A percentile compares a stretch with the other conserved stretches of the same genome.
These are phyloP conservation scores for Fusarium ramigenum DNA, from an alignment of 2,329 filamentous ascomycete species.

Conservation along the genomic window DNA sequence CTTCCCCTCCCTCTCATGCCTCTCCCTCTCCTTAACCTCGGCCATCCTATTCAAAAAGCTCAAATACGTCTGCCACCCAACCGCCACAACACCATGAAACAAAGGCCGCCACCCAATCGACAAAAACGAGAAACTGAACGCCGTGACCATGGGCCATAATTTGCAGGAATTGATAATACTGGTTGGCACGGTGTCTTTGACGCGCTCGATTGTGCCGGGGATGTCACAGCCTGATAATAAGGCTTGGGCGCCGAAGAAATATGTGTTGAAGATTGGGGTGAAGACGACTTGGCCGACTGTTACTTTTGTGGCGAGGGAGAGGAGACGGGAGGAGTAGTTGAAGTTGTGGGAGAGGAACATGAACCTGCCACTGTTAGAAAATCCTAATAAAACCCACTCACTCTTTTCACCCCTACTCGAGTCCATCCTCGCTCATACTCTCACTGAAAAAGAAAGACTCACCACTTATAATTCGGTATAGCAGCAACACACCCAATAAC, in stretches of 20 bases:
- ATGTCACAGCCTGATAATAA: conserved; percentile 74
- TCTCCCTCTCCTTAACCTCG: conserved; percentile 53
- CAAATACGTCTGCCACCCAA: conserved; percentile 94
- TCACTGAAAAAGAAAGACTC: conserved; percentile 46
- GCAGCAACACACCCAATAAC: conserved; percentile 76
- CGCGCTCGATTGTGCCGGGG: conserved; percentile 72
- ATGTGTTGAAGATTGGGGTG: conserved; percentile 83
- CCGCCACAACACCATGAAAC: conserved; percentile 80
- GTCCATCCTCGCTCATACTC: not conserved
- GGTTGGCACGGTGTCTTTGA: conserved; percentile 78
- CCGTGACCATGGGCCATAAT: conserved; percentile 88
- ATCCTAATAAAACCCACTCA: too few species aligned
- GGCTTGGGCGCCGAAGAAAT: conserved; percentile 85
- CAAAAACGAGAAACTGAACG: conserved; percentile 87
- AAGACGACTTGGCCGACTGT: conserved; percentile 81
- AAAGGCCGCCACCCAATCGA: conserved; percentile 81
- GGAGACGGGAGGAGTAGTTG: conserved; percentile 79
- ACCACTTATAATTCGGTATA: conserved; percentile 87
- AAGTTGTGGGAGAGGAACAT: conserved; percentile 82
- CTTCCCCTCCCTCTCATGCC: not conserved
- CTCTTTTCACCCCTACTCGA: too few species aligned
- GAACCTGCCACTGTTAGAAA: conserved; percentile 62
- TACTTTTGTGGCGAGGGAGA: conserved; percentile 81
- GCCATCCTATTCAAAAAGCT: conserved; percentile 80
- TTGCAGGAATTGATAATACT: conserved; percentile 84